Conservation (phyloP, 2,329 filamentous ascomycete species). For the Boeremia lycopersici region DNA sequence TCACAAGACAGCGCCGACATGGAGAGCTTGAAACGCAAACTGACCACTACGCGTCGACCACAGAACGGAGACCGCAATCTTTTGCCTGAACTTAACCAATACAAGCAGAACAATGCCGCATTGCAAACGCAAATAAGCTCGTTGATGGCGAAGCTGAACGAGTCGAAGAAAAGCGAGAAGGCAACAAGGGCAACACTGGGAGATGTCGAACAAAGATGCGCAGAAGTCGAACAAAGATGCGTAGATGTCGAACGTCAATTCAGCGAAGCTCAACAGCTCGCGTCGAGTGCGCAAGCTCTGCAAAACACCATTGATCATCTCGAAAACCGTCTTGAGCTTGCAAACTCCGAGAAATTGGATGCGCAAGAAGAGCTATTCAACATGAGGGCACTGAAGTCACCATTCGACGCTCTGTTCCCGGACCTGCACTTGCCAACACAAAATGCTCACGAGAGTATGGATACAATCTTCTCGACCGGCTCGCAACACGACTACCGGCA, state of each 20-base stretch:
- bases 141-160: constrained; percentile 49
- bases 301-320: constrained; percentile 48
- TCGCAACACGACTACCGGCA: constrained; percentile 22
- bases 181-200: constrained; percentile 37
- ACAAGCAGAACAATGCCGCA: constrained; percentile 45
- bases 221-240: constrained; percentile 36
- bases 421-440: constrained; percentile 12
- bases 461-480: constrained; percentile 36
- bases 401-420: constrained; percentile 31
- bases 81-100: constrained; percentile 47
- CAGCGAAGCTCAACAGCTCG: constrained; percentile 32
- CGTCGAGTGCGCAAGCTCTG: constrained; percentile 36
- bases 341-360: constrained; percentile 51
- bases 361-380: constrained; percentile 46
- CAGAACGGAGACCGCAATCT: constrained; percentile 44
- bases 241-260: constrained; percentile 36
- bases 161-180: constrained; percentile 46
- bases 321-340: constrained; percentile 47
- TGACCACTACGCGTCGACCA: constrained; percentile 41
- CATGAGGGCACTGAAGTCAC: constrained; percentile 32
- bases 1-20: constrained; percentile 39
- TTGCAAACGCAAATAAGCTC: constrained; percentile 46
- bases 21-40: constrained; percentile 48
- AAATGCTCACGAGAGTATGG: constrained; percentile 33
- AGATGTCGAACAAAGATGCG: constrained; percentile 41